Base-by-base conservation (phyloP, 2,329 filamentous ascomycete genomes). In the Aplosporella prunicola region DNA sequence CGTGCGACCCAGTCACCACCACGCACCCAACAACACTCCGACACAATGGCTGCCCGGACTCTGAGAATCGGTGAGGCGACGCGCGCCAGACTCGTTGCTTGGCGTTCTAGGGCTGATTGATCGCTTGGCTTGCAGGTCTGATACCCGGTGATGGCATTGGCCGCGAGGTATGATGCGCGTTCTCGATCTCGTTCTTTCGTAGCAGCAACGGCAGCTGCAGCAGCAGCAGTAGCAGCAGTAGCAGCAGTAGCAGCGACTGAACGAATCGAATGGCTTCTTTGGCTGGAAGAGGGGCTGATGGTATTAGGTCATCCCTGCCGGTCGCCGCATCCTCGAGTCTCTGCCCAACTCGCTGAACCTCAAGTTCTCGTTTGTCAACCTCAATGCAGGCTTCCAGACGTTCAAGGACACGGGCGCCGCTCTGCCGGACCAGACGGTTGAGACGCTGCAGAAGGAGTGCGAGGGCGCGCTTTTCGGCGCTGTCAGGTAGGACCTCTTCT, bases 131-230 rank as follows among this genome's bases (percentile, higher is more conserved):
- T n/a, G n/a, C 45, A 93, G 88, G 88, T 61, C 83, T 96, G 53
- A 96, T 98, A 60, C 84, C 91, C 53, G 91, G 91, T 57, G 91
- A 98, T 67, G 91, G 91, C 64, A 98, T 98, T 66, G 91, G 91
- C 66, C 85, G 85, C 60, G 91, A 98, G 68, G 91, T 40, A 29
- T 25, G 26, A 27, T 35, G 32, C 37, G 17, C 15, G 11, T 15
- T 18, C 20, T n/a, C 25, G 14, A 11, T 15, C n/a, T 13, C 15
- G 20, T 14, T 35, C 32, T 35, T 26, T 35, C 31, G 26, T 32
- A 35, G 22, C 16, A 10, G 5, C 18, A 7, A 9, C 15, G 9
- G 0, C 16, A 17, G n/a, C n/a, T n/a, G n/a, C n/a, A n/a, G n/a
- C n/a, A n/a, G n/a, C n/a, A n/a, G n/a, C n/a, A n/a, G n/a, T n/a